Percentiles rank a stretch among this genome's conserved stretches.
Evolutionary conservation across 768 basidiomycete genomes (phyloP).

Genomic region (Tubosaeta sp.): DNA sequence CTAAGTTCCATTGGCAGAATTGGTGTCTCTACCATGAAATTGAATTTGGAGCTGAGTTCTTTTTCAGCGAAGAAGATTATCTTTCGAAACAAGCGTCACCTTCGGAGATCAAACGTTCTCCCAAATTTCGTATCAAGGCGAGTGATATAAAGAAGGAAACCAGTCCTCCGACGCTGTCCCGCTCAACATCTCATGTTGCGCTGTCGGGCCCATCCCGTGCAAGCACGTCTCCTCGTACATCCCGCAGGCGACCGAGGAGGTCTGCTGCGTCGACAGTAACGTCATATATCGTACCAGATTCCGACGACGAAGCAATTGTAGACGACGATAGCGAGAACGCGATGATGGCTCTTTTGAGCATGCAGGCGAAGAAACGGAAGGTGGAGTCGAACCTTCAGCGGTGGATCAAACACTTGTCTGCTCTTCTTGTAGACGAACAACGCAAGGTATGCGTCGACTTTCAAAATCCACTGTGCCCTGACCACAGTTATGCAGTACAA

Average conservation of each 20-base stretch:
- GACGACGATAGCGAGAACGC: slow-evolving; percentile 36
- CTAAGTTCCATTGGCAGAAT: slow-evolving; percentile 35
- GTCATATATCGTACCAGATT: slow-evolving; percentile 66
- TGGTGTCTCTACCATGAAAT: slow-evolving; percentile 57
- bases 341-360: slow-evolving; percentile 26
- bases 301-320: slow-evolving; percentile 60
- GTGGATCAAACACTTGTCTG: slow-evolving; percentile 66
- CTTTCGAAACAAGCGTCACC: slow-evolving; percentile 34
- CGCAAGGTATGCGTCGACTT: slow-evolving; percentile 48
- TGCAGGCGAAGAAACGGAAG: slow-evolving; percentile 34
- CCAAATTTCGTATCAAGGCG: slow-evolving; percentile 22
- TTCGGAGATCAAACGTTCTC: slow-evolving; percentile 21
- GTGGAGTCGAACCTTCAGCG: slow-evolving; percentile 48
- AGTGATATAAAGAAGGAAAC: slow-evolving; percentile 42
- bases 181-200: slow-evolving; percentile 16
- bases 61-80: slow-evolving; percentile 66
- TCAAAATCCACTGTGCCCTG: slow-evolving; percentile 5
- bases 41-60: slow-evolving; percentile 64
- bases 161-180: slow-evolving; percentile 29
- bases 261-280: slow-evolving; percentile 46
- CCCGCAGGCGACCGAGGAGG: slow-evolving; percentile 58
- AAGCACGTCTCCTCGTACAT: slow-evolving; percentile 21
- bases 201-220: slow-evolving; percentile 10
- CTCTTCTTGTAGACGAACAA: slow-evolving; percentile 61
- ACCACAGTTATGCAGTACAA: slow-evolving; percentile 43